Base-by-base conservation (phyloP, 257 asterid genomes). In the Gynochthodes officinalis region DNA sequence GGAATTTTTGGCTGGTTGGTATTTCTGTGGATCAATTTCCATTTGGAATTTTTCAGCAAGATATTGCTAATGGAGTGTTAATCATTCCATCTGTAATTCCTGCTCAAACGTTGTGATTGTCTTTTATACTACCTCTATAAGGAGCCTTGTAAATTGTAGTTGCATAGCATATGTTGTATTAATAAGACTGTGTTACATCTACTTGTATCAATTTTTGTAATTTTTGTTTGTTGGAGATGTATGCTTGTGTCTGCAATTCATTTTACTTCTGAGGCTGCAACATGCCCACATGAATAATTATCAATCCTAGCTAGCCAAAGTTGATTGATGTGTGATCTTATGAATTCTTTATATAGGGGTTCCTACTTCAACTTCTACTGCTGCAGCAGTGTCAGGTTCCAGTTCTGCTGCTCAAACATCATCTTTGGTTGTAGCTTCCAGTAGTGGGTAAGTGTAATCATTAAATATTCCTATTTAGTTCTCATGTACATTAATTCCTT, bases 391-490 rank as follows among this genome's bases (percentile, higher is more conserved):
- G 76, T 70, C 87, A 77, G 77, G 74, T 74, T 48, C 96, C 72
- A 76, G 79, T 77, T 81, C 90, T 82, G 79, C 96, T 71, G 76
- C 90, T 76, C 97, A 84, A 82, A 80, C 90, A 52, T 77, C 97
- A 71, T 81, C 96, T 40, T 73, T 84, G 67, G 87, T 71, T 80
- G 85, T 79, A 67, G 77, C 93, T 79, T 83, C 92, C 57, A 85
- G 88, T 74, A 85, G 92, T 73, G 92, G 97, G 97, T 92, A 75
- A 82, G 96, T 79, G 16, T 78, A 54, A 73, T 75, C 61, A 54
- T 62, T 78, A 59, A 33, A 35, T 44, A 57, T 73, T 72, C 40
- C 35, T 58, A 43, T 52, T 50, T 60, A 32, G 68, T 68, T 32
- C 44, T 40, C 64, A 55, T 72, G 33, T 59, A 35, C 30, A 21